Base-by-base conservation (phyloP, 1,284 basidiomycete species). In the Cryptococcus sp. region DNA sequence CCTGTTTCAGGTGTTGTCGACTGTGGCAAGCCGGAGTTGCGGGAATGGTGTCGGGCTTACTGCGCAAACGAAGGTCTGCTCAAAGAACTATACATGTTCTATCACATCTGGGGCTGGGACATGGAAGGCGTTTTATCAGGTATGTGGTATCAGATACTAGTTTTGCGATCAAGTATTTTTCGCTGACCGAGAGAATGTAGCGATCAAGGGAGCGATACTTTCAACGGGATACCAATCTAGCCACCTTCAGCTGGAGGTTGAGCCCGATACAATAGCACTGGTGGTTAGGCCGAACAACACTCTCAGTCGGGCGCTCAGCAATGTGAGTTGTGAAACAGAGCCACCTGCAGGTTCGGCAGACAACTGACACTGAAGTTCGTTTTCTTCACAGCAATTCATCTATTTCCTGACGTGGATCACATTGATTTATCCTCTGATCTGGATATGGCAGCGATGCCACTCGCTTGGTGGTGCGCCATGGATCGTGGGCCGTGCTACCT, bases 71-170 rank as follows among this genome's bases (percentile, higher is more conserved):
- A 66, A 7, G 87, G 85, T 57, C 68, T 80, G 20, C 76, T 89
- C 57, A 89, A 88, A 71, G 85, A 87, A 70, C 87, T 89, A 69
- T 78, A 80, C 0, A 85, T 88, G 61, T 75, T 80, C 42, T 88
- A 88, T 80, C 83, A 84, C 57, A 75, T 87, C 22, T 86, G 86
- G 71, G 87, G 86, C 7, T 91, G 89, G 89, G 83, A 89, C 70
- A 77, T 86, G 27, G 77, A 80, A 22, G 82, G 82, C 41, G 75
- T 90, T 5, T 80, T 82, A 64, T 68, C 63, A 19, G 70, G 73
- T 69, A 53, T 22, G 68, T 61, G 15, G 31, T 25, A 6, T 19
- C 15, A 0, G 25, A 38, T 19, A 23, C 23, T 22, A 5, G 19
- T n/a, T 48, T 35, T n/a, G 15, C 38, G 20, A 3, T 38, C 1